phyloP scores from a whole-genome alignment of 2,329 filamentous ascomycete species.

The Alternaria incomplexa region DNA sequence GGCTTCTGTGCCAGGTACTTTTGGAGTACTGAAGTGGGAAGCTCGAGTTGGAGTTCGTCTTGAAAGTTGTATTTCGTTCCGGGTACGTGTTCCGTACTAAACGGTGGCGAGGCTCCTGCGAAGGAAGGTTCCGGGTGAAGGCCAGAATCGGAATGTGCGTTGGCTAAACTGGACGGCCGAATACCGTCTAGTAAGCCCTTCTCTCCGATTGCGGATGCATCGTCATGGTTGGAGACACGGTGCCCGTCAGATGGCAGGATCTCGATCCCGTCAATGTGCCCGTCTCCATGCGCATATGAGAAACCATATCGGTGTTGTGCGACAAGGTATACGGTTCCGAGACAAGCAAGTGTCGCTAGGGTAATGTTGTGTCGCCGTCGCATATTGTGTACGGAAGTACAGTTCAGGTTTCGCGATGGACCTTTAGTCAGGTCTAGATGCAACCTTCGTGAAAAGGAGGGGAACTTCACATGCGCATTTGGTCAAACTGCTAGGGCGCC shows the following conservation, averaged over 20 bases:
- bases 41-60: constrained; percentile 31
- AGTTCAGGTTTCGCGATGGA: background rate
- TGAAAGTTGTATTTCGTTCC: constrained; percentile 33
- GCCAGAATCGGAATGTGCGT: background rate
- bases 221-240: background rate
- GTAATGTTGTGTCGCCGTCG: constrained; percentile 13
- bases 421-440: background rate
- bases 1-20: constrained; percentile 23
- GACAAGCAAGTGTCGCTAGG: constrained; percentile 8
- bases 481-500: background rate
- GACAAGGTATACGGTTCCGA: constrained; percentile 6
- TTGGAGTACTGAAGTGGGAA: constrained; percentile 25
- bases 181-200: background rate
- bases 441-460: background rate
- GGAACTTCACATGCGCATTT: background rate
- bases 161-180: background rate
- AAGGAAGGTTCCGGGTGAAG: background rate
- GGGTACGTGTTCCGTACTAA: background rate
- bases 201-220: background rate
- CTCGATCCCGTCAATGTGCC: constrained; percentile 4
- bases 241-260: constrained; percentile 2
- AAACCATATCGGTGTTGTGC: background rate
- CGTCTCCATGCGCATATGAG: background rate
- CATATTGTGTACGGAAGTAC: constrained; percentile 1
- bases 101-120: background rate